Evolutionary conservation across 1,139 yeast species (phyloP), one percentile per base, ranked within the genome.

Genomic region (Candida sp.): DNA sequence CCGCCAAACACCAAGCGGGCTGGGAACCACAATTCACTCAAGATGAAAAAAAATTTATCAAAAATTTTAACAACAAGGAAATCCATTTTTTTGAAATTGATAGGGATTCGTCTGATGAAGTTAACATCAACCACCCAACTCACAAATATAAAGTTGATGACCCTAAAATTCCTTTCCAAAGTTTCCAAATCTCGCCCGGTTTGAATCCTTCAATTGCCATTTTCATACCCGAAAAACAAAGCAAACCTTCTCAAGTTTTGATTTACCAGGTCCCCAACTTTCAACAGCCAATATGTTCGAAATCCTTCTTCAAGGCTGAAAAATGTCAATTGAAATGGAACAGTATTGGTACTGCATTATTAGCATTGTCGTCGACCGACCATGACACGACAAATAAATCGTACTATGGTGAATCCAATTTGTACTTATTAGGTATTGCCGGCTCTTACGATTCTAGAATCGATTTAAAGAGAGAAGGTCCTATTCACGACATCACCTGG

Each of bases 401-500:
- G 2, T 95, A 95, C 70, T 95, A 95, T 61, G 99, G 99, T 50
- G 98, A 95, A 71, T 88, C 96, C 43, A 90, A 93, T 52, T 75
- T 95, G 55, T 95, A 91, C 61, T 69, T 95, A 48, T 77, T 95
- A 53, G 97, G 97, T 44, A 87, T 91, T 56, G 90, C 96, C 21
- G 98, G 97, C 7, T 80, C 93, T 35, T 90, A 88, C 60, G 96
- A 93, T 58, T 87, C 93, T 38, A 78, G 97, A 58, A 91, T 95
- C 55, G 80, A 83, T 46, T 80, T 95, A 56, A 89, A 87, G 49
- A 84, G 87, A 58, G 96, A 89, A 57, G 99, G 99, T 23, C 98
- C 99, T 38, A 90, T 95, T 54, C 97, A 95, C 66, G 99, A 93
- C 63, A 87, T 93, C 52, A 84, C 95, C 30, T 95, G 99, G 99